Evolutionary conservation across 805 yeast species (phyloP), one percentile per base, ranked within the genome.

Genomic region (Yamadazyma sp.): DNA sequence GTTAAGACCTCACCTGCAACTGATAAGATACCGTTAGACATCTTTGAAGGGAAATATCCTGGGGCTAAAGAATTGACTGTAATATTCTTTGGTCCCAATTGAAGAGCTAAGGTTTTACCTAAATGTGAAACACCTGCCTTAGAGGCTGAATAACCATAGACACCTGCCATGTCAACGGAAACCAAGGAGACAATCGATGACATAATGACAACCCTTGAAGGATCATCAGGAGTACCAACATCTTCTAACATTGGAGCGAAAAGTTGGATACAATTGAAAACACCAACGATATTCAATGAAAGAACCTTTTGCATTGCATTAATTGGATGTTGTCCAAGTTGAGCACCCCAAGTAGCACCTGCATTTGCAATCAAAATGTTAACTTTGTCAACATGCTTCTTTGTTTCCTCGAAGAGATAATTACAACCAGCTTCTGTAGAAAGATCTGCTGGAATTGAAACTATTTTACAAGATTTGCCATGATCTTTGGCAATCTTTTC

Each of bases 301-400:
- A 81, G 53, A 5, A 83, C 82, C 54, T 81, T 81, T 45, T 70
- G 75, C 45, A 82, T 55, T 1, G 85, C 86, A 3, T 59, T 41
- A 19, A 76, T 76, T 3, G 86, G 77, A 50, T 83, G 88, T 8
- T 61, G 58, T 24, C 67, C 78, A 31, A 83, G 56, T 9, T 75
- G 75, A 1, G 77, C 80, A 13, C 88, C 89, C 89, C 89, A 82
- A 10, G 82, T 60, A 7, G 88, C 87, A 20, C 91, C 91, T 5
- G 91, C 89, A 49, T 82, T 83, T 31, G 88, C 86, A 47, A 80
- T 68, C 43, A 82, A 65, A 41, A 82, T 79, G 55, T 82, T 78
- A 23, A 82, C 68, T 47, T 69, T 64, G 12, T 56, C 54, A 17
- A 73, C 71, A 14, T 50, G 52, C 38, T 58, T 53, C 11, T 55